These are phyloP conservation scores for Cryphonectria parasitica DNA, from an alignment of 2,329 filamentous ascomycete species.

Conservation along the genomic window DNA sequence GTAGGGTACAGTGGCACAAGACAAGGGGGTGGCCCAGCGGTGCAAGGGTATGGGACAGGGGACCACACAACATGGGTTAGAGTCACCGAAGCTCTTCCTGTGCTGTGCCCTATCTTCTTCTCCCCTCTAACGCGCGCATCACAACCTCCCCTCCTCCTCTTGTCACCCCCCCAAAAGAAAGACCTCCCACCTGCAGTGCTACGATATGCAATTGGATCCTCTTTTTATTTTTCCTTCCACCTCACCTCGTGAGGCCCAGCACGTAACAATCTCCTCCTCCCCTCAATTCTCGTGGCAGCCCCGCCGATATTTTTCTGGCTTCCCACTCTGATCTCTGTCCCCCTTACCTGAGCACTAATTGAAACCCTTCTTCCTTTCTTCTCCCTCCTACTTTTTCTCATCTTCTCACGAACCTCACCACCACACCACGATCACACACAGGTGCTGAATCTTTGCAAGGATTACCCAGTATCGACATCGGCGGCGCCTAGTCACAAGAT, in stretches of 20 bases:
- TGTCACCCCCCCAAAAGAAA: constrained; percentile 14
- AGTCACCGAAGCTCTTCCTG: neutral
- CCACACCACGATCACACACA: neutral
- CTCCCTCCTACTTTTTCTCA: neutral
- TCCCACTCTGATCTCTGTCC: constrained; percentile 7
- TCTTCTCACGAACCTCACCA: neutral
- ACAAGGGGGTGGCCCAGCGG: neutral
- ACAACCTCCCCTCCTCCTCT: neutral
- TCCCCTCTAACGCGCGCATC: neutral
- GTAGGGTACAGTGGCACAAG: neutral
- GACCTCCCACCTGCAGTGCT: constrained; percentile 20
- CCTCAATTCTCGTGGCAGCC: constrained; percentile 21
- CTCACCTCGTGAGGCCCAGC: constrained; percentile 21
- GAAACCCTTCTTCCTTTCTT: constrained; percentile 10
- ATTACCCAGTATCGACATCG: neutral
- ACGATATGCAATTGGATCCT: constrained; percentile 1
- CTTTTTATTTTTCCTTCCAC: constrained; percentile 4
- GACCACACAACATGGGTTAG: neutral
- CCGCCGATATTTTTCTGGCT: constrained; percentile 21
- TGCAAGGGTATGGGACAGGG: neutral
- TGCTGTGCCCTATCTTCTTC: neutral
- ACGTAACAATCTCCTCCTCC: constrained; percentile 21
- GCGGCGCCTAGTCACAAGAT: neutral
- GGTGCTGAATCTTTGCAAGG: neutral
- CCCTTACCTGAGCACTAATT: constrained; percentile 9